These are phyloP conservation scores for Fusarium mexicanum DNA, from an alignment of 2,329 filamentous ascomycete genomes.

Conservation along the genomic window DNA sequence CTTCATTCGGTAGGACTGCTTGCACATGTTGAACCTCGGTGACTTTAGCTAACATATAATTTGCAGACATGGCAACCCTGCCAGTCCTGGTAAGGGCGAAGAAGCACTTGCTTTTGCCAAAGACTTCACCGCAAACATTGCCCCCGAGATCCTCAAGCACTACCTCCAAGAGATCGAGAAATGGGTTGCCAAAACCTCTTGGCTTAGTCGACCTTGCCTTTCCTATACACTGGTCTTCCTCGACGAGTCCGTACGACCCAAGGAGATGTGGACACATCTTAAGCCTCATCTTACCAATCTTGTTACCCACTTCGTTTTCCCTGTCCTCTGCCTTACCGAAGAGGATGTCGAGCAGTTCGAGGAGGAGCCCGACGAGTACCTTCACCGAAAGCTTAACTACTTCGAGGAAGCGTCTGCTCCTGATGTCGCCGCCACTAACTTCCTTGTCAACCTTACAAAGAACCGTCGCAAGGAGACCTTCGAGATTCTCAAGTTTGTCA, in stretches of 20 bases:
- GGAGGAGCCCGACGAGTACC: conserved; percentile 93
- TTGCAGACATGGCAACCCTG: conserved; percentile 86
- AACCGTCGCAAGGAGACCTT: conserved; percentile 95
- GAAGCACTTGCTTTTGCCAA: conserved; percentile 87
- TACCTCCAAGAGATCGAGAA: conserved; percentile 96
- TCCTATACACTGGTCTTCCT: conserved; percentile 95
- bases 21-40: background rate
- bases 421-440: conserved; percentile 95
- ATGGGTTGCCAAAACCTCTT: conserved; percentile 93
- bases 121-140: conserved; percentile 89
- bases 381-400: conserved; percentile 96
- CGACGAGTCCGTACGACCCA: conserved; percentile 96
- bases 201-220: conserved; percentile 93
- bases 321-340: conserved; percentile 88
- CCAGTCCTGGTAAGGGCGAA: conserved; percentile 76
- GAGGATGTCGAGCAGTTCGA: conserved; percentile 96
- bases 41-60: conserved; percentile 1
- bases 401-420: conserved; percentile 97
- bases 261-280: conserved; percentile 94
- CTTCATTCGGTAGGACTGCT: conserved; percentile 77
- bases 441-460: conserved; percentile 94
- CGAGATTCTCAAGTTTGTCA: conserved; percentile 93
- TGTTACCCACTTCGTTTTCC: conserved; percentile 94
- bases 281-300: conserved; percentile 94
- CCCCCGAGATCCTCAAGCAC: conserved; percentile 94